Evolutionary conservation across 306 rosid genomes (phyloP), one percentile per base, ranked within the genome.

Genomic region (Macrotyloma uniflorum): DNA sequence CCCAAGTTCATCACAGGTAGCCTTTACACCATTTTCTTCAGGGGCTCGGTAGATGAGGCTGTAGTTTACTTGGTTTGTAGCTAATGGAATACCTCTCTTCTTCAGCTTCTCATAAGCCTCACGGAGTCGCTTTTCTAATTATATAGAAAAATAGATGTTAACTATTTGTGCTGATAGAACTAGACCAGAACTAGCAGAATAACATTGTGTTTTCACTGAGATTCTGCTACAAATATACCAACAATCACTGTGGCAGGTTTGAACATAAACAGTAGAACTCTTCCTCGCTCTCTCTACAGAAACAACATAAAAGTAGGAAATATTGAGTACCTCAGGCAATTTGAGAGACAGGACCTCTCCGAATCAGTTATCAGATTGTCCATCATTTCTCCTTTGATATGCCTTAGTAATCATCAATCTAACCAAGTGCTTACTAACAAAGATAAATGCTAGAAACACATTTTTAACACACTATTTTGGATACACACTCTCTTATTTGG

Each of bases 51-150:
- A 93, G 67, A 93, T 95, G 77, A 95, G 97, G 87, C 99, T 95
- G 77, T 93, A 95, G 86, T 91, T 91, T 84, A 95, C 94, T 82
- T 95, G 99, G 88, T 95, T 93, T 80, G 99, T 82, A 63, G 98
- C 98, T 75, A 88, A 79, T 30, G 99, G 96, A 79, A 95, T 88
- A 36, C 98, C 99, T 91, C 99, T 85, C 75, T 78, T 88, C 80
- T 84, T 89, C 33, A 93, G 93, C 80, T 80, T 88, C 77, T 84
- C 78, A 19, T 87, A 81, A 10, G 99, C 97, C 9, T 86, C 88
- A 4, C 96, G 90, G 23, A 95, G 90, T 75, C 94, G 80, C 78
- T 83, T 95, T 79, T 91, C 98, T 95, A 55, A 18, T 66, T 16
- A 70, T 19, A 63, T 22, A 22, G 13, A 75, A 49, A 35, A 22